Conservation (phyloP, 768 basidiomycete genomes). For the Trichaptum fuscoviolaceum region DNA sequence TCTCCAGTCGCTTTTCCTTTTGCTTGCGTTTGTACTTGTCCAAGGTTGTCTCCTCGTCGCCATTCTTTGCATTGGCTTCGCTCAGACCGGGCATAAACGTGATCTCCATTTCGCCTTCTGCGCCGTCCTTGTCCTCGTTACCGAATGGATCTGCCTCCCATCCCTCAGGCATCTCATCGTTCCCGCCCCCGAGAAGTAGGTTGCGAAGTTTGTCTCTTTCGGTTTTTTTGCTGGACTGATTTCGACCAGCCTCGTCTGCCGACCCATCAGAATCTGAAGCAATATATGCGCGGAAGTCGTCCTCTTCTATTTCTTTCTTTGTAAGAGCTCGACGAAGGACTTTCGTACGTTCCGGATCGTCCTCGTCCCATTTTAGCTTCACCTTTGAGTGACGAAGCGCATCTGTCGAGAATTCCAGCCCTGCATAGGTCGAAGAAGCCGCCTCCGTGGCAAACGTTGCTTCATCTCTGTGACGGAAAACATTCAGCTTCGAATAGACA, state of each 20-base stretch:
- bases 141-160: conserved; percentile 43
- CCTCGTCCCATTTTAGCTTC: conserved; percentile 97
- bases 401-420: conserved; percentile 88
- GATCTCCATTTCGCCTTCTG: conserved; percentile 85
- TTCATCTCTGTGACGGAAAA: conserved; percentile 61
- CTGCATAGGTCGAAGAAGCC: conserved; percentile 45
- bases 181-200: conserved; percentile 62
- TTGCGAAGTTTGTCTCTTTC: conserved; percentile 69
- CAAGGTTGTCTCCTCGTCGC: conserved; percentile 78
- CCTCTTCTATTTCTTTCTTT: conserved; percentile 84
- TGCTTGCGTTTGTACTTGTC: conserved; percentile 87
- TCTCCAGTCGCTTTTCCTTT: conserved; percentile 81
- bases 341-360: conserved; percentile 82
- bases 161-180: conserved; percentile 75
- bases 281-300: conserved; percentile 79
- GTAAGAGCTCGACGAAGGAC: conserved; percentile 75
- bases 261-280: conserved; percentile 61
- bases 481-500: conserved; percentile 1
- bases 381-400: conserved; percentile 97
- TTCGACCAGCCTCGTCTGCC: conserved; percentile 37
- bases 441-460: conserved; percentile 58
- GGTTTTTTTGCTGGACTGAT: conserved; percentile 31
- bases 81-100: conserved; percentile 88
- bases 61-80: conserved; percentile 37
- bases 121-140: conserved; percentile 32